phyloP scores from a whole-genome alignment of 2,329 filamentous ascomycete genomes.

The Geosmithia morbida region DNA sequence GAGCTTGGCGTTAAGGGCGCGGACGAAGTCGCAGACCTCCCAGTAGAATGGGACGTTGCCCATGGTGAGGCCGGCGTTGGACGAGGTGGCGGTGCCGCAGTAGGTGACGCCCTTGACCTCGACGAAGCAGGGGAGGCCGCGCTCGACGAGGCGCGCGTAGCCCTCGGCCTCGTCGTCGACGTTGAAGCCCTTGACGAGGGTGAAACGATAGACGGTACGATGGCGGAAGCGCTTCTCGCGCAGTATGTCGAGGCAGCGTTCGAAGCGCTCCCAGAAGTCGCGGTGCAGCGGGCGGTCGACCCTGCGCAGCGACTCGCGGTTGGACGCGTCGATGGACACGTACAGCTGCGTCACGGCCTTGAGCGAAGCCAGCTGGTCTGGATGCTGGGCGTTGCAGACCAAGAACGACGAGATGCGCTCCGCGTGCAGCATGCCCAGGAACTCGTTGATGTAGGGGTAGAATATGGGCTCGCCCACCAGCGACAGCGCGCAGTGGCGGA shows the following conservation, averaged over 20 bases:
- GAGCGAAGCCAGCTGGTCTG: constrained; percentile 71
- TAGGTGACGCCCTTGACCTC: constrained; percentile 96
- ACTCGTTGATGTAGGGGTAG: constrained; percentile 94
- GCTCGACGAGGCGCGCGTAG: constrained; percentile 79
- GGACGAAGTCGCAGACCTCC: constrained; percentile 74
- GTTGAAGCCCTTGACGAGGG: constrained; percentile 96
- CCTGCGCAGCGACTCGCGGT: constrained; percentile 71
- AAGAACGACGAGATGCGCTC: constrained; percentile 88
- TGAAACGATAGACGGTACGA: constrained; percentile 87
- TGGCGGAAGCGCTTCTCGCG: constrained; percentile 71
- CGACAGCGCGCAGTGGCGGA: constrained; percentile 82
- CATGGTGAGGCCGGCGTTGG: constrained; percentile 84
- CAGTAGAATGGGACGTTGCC: constrained; percentile 93
- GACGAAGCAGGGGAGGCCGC: constrained; percentile 78
- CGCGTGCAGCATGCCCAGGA: constrained; percentile 66
- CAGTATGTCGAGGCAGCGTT: constrained; percentile 78
- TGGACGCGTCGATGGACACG: constrained; percentile 89
- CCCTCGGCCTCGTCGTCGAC: constrained; percentile 84
- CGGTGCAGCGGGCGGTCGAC: constrained; percentile 89
- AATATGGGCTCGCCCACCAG: constrained; percentile 98
- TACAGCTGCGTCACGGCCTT: constrained; percentile 88
- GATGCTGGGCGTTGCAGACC: constrained; percentile 95
- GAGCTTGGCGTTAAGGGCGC: constrained; percentile 57
- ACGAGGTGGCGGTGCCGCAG: constrained; percentile 78
- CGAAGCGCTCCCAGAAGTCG: constrained; percentile 96